Evolutionary conservation across 2,329 filamentous ascomycete genomes (phyloP), one percentile per base, ranked within the genome.

Genomic region (Aspergillus fischeri): DNA sequence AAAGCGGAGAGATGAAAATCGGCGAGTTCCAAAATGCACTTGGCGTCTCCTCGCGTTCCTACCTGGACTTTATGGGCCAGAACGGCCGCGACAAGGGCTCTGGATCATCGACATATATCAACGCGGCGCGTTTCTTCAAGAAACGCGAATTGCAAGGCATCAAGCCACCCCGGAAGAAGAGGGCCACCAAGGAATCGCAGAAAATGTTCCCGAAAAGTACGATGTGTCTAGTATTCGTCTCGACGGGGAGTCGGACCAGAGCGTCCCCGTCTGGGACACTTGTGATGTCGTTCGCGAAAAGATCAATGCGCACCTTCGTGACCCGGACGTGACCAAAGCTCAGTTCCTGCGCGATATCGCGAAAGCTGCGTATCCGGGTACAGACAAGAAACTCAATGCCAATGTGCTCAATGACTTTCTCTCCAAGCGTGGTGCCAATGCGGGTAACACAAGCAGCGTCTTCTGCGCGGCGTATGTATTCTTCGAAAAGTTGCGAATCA

Each of bases 231-330:
- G 61, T 17, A 67, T 85, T 28, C 52, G 66, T 8, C 73, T 86
- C 0, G 70, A 73, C 0, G 78, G 80, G 11, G 83, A 86, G 67
- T 76, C 76, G 0, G 64, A 69, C 0, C 73, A 76, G 35, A 63
- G 56, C 0, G 81, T 86, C 6, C 69, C 72, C 1, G 71, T 86
- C 32, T 86, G 74, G 64, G 83, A 86, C 60, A 82, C 79, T 4
- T 86, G 83, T 69, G 80, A 86, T 61, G 81, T 82, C 52, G 67
- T 86, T 14, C 79, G 84, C 49, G 78, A 75, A 66, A 86, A 86
- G 73, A 84, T 86, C 63, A 75, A 75, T 27, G 76, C 77, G 0
- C 71, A 81, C 58, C 72, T 86, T 9, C 66, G 70, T n/a, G 73
- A 78, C 49, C 73, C 77, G 0, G 73, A 73, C 47, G 72, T 83